Percentiles rank a stretch among this genome's conserved stretches.
Evolutionary conservation across 768 basidiomycete species (phyloP).

Genomic region (Boletus rubroflammeus): DNA sequence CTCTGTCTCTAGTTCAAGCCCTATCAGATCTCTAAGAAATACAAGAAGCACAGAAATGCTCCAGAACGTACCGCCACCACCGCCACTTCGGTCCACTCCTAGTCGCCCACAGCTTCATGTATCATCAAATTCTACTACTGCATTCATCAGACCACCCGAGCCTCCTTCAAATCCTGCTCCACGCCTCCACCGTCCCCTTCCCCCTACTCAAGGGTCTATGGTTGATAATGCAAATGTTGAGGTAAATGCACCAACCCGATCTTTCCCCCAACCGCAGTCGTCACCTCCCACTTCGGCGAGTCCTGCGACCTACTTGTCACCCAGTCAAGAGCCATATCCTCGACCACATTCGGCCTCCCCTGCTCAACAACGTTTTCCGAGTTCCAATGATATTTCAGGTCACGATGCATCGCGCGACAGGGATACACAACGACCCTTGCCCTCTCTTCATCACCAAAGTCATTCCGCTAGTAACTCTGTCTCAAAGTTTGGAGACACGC

Average conservation of each 20-base stretch:
- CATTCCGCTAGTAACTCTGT: conserved; percentile 26
- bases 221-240: conserved; percentile 21
- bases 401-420: conserved; percentile 26
- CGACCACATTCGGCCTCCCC: conserved; percentile 59
- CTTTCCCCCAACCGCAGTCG: conserved; percentile 25
- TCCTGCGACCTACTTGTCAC: conserved; percentile 35
- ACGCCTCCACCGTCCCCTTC: conserved; percentile 29
- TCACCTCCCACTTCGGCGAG: conserved; percentile 19
- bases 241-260: conserved; percentile 13
- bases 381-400: conserved; percentile 11
- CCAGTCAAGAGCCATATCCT: conserved; percentile 54
- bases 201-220: conserved; percentile 26
- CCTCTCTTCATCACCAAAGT: conserved; percentile 22
- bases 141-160: conserved; percentile 19
- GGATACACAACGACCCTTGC: conserved; percentile 28
- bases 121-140: conserved; percentile 15
- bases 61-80: conserved; percentile 14
- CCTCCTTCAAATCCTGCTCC: conserved; percentile 13
- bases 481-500: conserved; percentile 32
- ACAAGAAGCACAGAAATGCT: conserved; percentile 31
- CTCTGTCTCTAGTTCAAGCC: conserved; percentile 31
- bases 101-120: conserved; percentile 28
- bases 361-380: conserved; percentile 31
- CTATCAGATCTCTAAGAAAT: conserved; percentile 26
- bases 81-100: conserved; percentile 28